Conservation (phyloP, 2,329 filamentous ascomycete genomes). For the Hypoxylon sp. region DNA sequence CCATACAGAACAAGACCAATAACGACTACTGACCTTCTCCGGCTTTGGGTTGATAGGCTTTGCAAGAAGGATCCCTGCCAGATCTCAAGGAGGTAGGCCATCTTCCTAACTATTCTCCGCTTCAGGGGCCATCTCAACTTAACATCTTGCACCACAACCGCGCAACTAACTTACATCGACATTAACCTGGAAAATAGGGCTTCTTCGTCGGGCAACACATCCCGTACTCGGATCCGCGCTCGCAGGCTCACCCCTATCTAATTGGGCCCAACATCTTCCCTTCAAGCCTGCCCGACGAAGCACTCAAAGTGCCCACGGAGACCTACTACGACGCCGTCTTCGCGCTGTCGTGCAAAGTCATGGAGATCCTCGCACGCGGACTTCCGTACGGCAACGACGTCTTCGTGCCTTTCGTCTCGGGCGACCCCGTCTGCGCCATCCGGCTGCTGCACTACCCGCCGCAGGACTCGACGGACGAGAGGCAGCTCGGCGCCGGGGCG, state of each 20-base stretch:
- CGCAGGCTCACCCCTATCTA: slow-evolving; percentile 40
- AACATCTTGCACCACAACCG: background rate
- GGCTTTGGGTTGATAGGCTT: slow-evolving; percentile 51
- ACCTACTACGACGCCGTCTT: slow-evolving; percentile 43
- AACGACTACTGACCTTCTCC: slow-evolving; percentile 4
- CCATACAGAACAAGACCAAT: background rate
- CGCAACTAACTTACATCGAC: too few species aligned
- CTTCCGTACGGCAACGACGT: slow-evolving; percentile 44
- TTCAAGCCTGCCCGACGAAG: slow-evolving; percentile 30
- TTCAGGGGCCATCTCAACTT: background rate
- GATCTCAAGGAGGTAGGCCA: slow-evolving; percentile 46
- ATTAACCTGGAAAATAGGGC: slow-evolving; percentile 31
- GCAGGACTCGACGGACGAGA: slow-evolving; percentile 38
- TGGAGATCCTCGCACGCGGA: slow-evolving; percentile 47
- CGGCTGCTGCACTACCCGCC: slow-evolving; percentile 47
- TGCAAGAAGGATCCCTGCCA: slow-evolving; percentile 61
- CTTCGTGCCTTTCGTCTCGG: slow-evolving; percentile 46
- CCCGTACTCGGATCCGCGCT: slow-evolving; percentile 36
- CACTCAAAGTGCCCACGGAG: slow-evolving; percentile 42
- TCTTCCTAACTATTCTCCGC: background rate
- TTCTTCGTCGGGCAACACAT: slow-evolving; percentile 49
- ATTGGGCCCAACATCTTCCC: slow-evolving; percentile 49
- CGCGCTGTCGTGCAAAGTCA: slow-evolving; percentile 39
- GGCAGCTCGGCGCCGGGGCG: slow-evolving; percentile 47
- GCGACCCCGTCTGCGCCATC: slow-evolving; percentile 46